A percentile compares a stretch with the other conserved stretches of the same genome.
These are phyloP conservation scores for Eutrema heterophyllum DNA, from an alignment of 345 rosid genomes.

Conservation along the genomic window DNA sequence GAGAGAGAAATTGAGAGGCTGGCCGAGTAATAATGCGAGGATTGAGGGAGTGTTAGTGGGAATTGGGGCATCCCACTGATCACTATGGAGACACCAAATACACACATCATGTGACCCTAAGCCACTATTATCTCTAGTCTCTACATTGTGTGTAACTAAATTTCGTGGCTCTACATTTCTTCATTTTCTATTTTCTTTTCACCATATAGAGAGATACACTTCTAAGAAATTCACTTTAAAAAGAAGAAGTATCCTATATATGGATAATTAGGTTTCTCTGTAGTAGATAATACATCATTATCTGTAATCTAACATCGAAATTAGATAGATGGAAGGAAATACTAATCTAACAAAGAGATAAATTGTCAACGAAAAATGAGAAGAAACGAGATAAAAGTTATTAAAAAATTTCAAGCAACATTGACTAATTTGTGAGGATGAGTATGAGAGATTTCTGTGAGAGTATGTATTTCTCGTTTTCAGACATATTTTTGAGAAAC, in stretches of 20 bases:
- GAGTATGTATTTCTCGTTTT: conserved; percentile 29
- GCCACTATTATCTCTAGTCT: conserved; percentile 25
- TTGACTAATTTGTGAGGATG: conserved; percentile 14
- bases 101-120: conserved; percentile 25
- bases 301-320: not conserved
- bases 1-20: conserved; percentile 3
- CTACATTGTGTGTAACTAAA: not conserved
- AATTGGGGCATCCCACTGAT: conserved; percentile 16
- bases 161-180: not conserved
- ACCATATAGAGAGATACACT: not conserved
- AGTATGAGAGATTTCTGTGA: conserved; percentile 7
- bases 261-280: not conserved
- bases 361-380: not conserved
- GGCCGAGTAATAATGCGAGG: conserved; percentile 26
- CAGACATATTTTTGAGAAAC: conserved; percentile 4
- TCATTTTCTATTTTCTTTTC: not conserved
- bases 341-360: not conserved
- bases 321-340: not conserved
- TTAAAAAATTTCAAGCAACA: conserved; percentile 1
- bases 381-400: not conserved
- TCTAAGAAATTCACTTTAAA: not conserved
- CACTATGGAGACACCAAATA: conserved; percentile 25
- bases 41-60: conserved; percentile 24
- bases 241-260: not conserved
- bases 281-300: not conserved